Base-by-base conservation (phyloP, 1,139 yeast genomes). In the Yamadazyma triangularis region DNA sequence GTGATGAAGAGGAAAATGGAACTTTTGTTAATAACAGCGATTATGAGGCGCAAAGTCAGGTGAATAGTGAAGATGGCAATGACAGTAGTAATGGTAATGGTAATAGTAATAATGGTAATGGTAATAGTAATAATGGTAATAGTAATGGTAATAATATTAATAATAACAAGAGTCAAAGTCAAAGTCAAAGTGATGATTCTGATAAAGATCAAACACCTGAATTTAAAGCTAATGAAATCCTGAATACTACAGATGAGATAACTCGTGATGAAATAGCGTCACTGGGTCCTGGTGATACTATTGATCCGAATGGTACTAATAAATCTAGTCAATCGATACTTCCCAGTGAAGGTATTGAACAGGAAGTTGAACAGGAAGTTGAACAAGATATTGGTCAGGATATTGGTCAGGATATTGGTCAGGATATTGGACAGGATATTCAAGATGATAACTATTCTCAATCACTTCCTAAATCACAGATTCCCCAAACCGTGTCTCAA, bases 1-100 rank as follows among this genome's bases (percentile, higher is more conserved):
- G 42, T 25, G 46, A 41, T 10, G 39, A 42, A 8, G 56, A 48
- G 10, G n/a, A n/a, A n/a, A 47, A 11, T 15, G 29, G 45, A 4
- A 53, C 69, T 0, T 67, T 67, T 33, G 48, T 67, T 24, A 67
- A 67, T 40, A 67, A 67, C 38, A 65, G 72, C 39, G 73, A 67
- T 38, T 58, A 56, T 29, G 39, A 31, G 24, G 32, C 10, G n/a
- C n/a, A n/a, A n/a, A n/a, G n/a, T n/a, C n/a, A n/a, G 4, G 23
- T 4, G 5, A 8, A 13, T 24, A 8, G 11, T 12, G 20, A 18
- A 9, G 20, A 9, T 18, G 20, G 8, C 20, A 18, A n/a, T n/a
- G n/a, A n/a, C n/a, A n/a, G n/a, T n/a, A n/a, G n/a, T n/a, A n/a
- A n/a, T n/a, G n/a, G n/a, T n/a, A n/a, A n/a, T n/a, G n/a, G n/a